Evolutionary conservation across 345 rosid species (phyloP).

Genomic region (Jatropha curcas): DNA sequence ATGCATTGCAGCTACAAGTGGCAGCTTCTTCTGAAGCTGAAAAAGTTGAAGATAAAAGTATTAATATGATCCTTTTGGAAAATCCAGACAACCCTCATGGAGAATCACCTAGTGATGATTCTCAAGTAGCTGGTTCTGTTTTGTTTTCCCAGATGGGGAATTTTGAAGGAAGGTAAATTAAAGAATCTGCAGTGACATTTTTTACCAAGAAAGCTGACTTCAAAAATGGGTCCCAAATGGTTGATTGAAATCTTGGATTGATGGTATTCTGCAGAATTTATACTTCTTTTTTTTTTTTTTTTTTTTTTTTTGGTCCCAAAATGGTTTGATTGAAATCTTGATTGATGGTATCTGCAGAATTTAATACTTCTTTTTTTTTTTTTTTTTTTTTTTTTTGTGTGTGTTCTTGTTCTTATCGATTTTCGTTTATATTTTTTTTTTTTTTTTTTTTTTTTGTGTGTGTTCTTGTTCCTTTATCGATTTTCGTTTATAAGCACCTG

Average conservation of each 20-base stretch:
- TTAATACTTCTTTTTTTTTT: neutral
- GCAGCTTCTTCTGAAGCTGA: constrained; percentile 41
- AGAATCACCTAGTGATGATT: constrained; percentile 28
- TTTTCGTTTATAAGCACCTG: neutral
- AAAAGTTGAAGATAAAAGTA: constrained; percentile 43
- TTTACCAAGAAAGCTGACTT: too few relatives aligned
- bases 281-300: neutral
- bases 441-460: neutral
- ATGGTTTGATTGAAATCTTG: neutral
- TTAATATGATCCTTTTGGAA: constrained; percentile 24
- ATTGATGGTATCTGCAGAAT: neutral
- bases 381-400: neutral
- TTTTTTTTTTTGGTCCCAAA: neutral
- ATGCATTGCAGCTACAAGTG: constrained; percentile 76
- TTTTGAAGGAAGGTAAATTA: constrained; percentile 31
- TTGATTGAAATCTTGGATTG: neutral
- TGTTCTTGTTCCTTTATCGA: neutral
- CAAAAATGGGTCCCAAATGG: neutral
- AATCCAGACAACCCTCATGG: too few relatives aligned
- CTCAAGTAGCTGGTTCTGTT: constrained; percentile 29
- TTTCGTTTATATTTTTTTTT: neutral
- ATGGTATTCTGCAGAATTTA: neutral
- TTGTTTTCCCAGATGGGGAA: constrained; percentile 26
- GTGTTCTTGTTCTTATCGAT: too few relatives aligned
- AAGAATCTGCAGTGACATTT: constrained; percentile 1